A percentile compares a stretch with the other conserved stretches of the same genome.
phyloP scores from a whole-genome alignment of 2,329 filamentous ascomycete genomes.

The Xylaria sp. region DNA sequence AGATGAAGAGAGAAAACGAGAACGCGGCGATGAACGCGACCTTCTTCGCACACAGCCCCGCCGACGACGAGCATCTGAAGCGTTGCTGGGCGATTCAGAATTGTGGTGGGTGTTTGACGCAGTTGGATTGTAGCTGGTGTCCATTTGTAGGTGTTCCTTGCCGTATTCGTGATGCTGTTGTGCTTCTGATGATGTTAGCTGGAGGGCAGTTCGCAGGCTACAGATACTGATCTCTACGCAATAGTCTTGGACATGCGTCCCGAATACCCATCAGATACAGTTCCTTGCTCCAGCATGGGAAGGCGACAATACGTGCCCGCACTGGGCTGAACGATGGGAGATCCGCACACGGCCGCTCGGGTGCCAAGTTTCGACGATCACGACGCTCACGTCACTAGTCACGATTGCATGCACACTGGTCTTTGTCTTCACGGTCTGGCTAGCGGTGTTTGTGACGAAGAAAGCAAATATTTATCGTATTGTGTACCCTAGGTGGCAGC shows the following conservation, averaged over 20 bases:
- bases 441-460: slow-evolving; percentile 11
- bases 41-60: slow-evolving; percentile 7
- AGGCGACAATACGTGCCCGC: slow-evolving; percentile 44
- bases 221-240: neutral
- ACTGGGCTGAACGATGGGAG: slow-evolving; percentile 42
- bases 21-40: slow-evolving; percentile 1
- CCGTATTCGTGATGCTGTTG: neutral
- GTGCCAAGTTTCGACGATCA: slow-evolving; percentile 37
- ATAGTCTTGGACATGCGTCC: slow-evolving; percentile 51
- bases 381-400: slow-evolving; percentile 32
- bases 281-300: slow-evolving; percentile 48
- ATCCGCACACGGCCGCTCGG: slow-evolving; percentile 33
- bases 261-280: slow-evolving; percentile 42
- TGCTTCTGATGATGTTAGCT: too few species aligned
- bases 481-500: slow-evolving; percentile 29
- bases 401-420: slow-evolving; percentile 30
- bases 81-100: slow-evolving; percentile 49
- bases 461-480: slow-evolving; percentile 9
- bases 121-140: slow-evolving; percentile 46
- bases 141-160: slow-evolving; percentile 40
- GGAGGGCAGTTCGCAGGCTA: neutral
- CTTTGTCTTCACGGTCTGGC: slow-evolving; percentile 21
- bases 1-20: neutral
- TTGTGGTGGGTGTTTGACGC: slow-evolving; percentile 42
- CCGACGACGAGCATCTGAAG: slow-evolving; percentile 37